Base-by-base conservation (phyloP, 208 protist genomes). In the Acanthamoeba lugdunensis region DNA sequence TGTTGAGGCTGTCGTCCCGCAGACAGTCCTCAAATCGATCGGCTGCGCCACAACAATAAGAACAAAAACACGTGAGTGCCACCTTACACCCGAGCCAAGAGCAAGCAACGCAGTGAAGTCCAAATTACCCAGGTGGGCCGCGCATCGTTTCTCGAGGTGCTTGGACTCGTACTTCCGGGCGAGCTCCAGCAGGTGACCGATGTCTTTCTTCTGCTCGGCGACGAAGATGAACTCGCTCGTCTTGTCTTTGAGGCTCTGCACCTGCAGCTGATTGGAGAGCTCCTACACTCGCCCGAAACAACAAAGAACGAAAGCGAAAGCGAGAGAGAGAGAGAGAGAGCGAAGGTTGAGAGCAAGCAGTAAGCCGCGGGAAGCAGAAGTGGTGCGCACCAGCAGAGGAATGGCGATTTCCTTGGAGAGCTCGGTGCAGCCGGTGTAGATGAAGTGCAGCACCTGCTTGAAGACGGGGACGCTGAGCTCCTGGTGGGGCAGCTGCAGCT, bases 191-290 rank as follows among this genome's bases (percentile, higher is more conserved):
- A 89, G 25, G 14, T 0, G 14, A 4, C 50, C 81, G 18, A 89
- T 69, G 56, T 89, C 81, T 25, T 89, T 89, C 81, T 89, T 89
- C 37, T 89, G 30, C 5, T 89, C 81, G 21, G 48, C 16, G 5
- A 89, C 30, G 50, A 89, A 89, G 81, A 89, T 58, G 81, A 67
- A 89, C 81, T 89, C 81, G 48, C 81, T 67, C 25, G 30, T 16
- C 23, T 89, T 89, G 25, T 58, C 37, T n/a, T 89, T 89, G 54
- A 89, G 81, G 52, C 25, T 67, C n/a, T 89, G 30, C 81, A 89
- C 52, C 37, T 89, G 52, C 48, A 89, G 56, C 28, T 41, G 48
- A 37, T 89, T 30, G 16, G 81, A 23, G 8, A 89, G 25, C 23
- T 89, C 81, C 73, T 81, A 33, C 33, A 65, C n/a, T n/a, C 18